A percentile compares a stretch with the other conserved stretches of the same genome.
These are phyloP conservation scores for Clavaria fumosa DNA, from an alignment of 768 basidiomycete species.

Conservation along the genomic window DNA sequence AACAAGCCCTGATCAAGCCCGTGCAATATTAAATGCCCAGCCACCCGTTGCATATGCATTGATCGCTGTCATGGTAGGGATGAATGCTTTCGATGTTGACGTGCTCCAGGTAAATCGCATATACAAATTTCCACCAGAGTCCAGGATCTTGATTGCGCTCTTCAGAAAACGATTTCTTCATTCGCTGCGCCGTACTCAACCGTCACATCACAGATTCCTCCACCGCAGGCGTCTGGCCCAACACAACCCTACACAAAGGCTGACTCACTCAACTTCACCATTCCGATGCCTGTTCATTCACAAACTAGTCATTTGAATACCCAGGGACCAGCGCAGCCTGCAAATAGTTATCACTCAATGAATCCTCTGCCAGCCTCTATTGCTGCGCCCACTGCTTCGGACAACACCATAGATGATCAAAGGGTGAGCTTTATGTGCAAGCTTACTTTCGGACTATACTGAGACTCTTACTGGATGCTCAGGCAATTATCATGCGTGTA, in stretches of 20 bases:
- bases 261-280: no score
- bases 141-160: not conserved
- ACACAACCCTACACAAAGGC: no score
- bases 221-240: constrained; percentile 25
- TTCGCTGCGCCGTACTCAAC: constrained; percentile 22
- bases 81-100: constrained; percentile 59
- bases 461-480: constrained; percentile 1
- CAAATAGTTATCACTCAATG: no score
- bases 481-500: constrained; percentile 68
- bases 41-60: constrained; percentile 67
- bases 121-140: not conserved
- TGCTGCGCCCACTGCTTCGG: no score
- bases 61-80: constrained; percentile 62
- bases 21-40: constrained; percentile 51
- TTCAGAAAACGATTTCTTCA: constrained; percentile 52
- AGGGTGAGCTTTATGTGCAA: constrained; percentile 26
- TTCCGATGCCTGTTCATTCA: no score
- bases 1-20: constrained; percentile 57
- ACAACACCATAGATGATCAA: constrained; percentile 39
- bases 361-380: no score
- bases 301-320: no score
- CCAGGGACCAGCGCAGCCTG: no score
- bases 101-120: constrained; percentile 46
- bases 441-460: constrained; percentile 6
- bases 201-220: constrained; percentile 16